These are phyloP conservation scores for Xerocomellus chrysenteron DNA, from an alignment of 768 basidiomycete genomes.

Conservation along the genomic window DNA sequence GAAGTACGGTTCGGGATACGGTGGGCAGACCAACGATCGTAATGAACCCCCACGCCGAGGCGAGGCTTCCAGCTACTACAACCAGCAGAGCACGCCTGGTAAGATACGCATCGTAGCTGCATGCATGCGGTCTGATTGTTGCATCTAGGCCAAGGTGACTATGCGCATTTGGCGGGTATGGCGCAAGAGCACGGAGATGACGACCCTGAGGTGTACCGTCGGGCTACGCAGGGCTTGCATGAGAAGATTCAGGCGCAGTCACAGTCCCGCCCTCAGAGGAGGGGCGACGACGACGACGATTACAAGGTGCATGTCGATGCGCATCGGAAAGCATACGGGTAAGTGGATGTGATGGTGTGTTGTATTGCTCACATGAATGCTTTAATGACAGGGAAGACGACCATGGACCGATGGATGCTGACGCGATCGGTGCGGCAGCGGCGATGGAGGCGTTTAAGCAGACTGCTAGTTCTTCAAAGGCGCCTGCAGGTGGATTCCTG, in stretches of 20 bases:
- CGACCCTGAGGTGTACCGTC: constrained; percentile 20
- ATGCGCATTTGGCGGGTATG: constrained; percentile 15
- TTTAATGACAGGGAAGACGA: constrained; percentile 13
- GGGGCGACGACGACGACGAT: constrained; percentile 7
- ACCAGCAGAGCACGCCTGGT: constrained; percentile 7
- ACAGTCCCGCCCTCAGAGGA: constrained; percentile 2
- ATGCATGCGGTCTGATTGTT: constrained; percentile 1
- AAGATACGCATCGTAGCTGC: not conserved
- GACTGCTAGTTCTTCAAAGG: constrained; percentile 10
- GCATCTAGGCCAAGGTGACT: constrained; percentile 18
- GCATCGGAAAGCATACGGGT: constrained; percentile 34
- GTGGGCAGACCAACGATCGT: not conserved
- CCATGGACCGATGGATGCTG: constrained; percentile 26
- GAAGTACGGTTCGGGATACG: constrained; percentile 4
- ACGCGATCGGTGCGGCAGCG: constrained; percentile 29
- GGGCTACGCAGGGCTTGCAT: constrained; percentile 24
- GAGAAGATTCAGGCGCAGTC: constrained; percentile 20
- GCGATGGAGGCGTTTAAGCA: constrained; percentile 34
- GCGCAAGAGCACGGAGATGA: constrained; percentile 20
- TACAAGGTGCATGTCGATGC: constrained; percentile 24
- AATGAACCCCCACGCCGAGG: constrained; percentile 11
- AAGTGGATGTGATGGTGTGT: not conserved
- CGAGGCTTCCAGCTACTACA: constrained; percentile 21
- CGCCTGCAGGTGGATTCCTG: constrained; percentile 21
- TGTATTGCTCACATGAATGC: not conserved